Conservation (phyloP, 2,329 filamentous ascomycete species). For the Ciborinia camelliae region DNA sequence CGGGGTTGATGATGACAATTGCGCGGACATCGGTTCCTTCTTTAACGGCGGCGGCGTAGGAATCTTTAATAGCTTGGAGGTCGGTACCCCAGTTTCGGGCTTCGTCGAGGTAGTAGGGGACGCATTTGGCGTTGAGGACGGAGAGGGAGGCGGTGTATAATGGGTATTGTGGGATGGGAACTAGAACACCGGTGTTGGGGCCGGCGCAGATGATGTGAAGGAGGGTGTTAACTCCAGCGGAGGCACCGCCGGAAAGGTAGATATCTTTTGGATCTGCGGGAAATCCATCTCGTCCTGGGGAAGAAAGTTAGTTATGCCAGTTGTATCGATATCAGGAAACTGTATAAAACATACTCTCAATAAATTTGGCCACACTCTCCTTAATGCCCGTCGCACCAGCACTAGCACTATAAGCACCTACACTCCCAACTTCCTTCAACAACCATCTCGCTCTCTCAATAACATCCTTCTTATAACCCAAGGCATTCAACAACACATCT, state of each 20-base stretch:
- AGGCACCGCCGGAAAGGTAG: conserved; percentile 89
- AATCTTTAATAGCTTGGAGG: conserved; percentile 68
- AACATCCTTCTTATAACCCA: conserved; percentile 89
- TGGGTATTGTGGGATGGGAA: conserved; percentile 96
- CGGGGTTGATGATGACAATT: conserved; percentile 97
- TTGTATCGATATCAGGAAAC: background rate
- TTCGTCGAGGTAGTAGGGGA: conserved; percentile 94
- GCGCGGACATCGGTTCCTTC: conserved; percentile 84
- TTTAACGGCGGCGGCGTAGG: conserved; percentile 70
- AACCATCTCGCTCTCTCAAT: conserved; percentile 78
- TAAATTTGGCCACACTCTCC: conserved; percentile 86
- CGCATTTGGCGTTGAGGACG: conserved; percentile 77
- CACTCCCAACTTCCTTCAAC: conserved; percentile 79
- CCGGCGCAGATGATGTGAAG: conserved; percentile 82
- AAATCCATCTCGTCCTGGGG: conserved; percentile 77
- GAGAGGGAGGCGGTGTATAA: conserved; percentile 93
- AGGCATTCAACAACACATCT: conserved; percentile 66
- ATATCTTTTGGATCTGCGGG: conserved; percentile 75
- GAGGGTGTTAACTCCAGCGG: conserved; percentile 90
- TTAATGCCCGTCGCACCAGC: conserved; percentile 84
- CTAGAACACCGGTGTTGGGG: conserved; percentile 76
- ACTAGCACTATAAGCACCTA: conserved; percentile 95
- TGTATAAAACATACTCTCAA: conserved; percentile 63
- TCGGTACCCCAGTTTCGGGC: conserved; percentile 83
- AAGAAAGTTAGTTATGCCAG: conserved; percentile 16